A percentile compares a stretch with the other conserved stretches of the same genome.
Conservation (phyloP, 208 protist species). For the Trypanosoma platydactyli region DNA sequence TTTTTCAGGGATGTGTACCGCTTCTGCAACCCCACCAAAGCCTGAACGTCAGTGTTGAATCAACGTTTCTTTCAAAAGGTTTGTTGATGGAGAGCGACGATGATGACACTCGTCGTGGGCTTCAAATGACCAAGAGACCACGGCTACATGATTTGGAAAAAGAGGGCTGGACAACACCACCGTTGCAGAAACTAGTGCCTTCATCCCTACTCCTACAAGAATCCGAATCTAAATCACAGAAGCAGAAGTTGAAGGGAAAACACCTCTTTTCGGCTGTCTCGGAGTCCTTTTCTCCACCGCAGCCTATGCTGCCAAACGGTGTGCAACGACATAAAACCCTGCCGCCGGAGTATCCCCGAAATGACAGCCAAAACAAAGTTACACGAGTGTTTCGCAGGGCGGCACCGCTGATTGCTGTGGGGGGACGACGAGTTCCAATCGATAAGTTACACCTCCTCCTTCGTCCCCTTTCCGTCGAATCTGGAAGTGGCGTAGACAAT, state of each 20-base stretch:
- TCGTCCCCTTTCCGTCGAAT: background rate
- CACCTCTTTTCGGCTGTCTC: slow-evolving; percentile 1
- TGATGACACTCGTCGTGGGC: slow-evolving; percentile 21
- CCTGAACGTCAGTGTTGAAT: slow-evolving; percentile 12
- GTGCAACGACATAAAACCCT: background rate
- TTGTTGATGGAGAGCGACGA: slow-evolving; percentile 51
- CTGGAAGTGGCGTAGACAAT: slow-evolving; percentile 17
- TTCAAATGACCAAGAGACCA: background rate
- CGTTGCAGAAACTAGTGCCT: background rate
- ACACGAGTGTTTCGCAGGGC: slow-evolving; percentile 42
- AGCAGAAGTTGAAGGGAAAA: slow-evolving; percentile 1
- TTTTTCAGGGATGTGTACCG: slow-evolving; percentile 15
- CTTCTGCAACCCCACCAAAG: background rate
- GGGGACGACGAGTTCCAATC: slow-evolving; percentile 74
- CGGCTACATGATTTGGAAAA: too few relatives aligned
- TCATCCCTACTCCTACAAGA: background rate
- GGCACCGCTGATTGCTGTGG: slow-evolving; percentile 63
- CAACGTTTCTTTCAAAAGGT: slow-evolving; percentile 10
- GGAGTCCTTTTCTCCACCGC: slow-evolving; percentile 7
- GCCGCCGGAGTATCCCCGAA: slow-evolving; percentile 14
- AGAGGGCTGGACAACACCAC: too few relatives aligned
- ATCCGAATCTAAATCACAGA: slow-evolving; percentile 22
- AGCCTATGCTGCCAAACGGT: background rate
- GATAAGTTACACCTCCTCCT: slow-evolving; percentile 72
- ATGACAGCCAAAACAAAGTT: slow-evolving; percentile 15